Evolutionary conservation across 2,329 filamentous ascomycete genomes (phyloP).

Genomic region (Fusarium piperis): DNA sequence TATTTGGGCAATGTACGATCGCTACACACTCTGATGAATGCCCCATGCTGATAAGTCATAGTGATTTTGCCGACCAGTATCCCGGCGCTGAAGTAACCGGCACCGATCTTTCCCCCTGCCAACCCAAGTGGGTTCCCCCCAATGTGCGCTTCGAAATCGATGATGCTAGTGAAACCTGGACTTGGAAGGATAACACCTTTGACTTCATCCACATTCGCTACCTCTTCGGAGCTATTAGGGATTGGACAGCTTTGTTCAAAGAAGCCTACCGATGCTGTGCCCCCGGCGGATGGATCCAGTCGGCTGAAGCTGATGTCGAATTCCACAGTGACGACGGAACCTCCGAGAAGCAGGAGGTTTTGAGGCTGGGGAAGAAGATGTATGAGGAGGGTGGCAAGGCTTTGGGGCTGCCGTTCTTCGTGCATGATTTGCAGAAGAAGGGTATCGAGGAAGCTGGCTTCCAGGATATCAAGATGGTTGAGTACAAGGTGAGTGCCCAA

Average conservation of each 20-base stretch:
- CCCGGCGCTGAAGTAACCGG: constrained; percentile 24
- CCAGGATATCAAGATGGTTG: constrained; percentile 22
- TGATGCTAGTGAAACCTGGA: constrained; percentile 30
- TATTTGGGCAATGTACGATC: constrained; percentile 22
- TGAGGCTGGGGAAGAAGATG: constrained; percentile 13
- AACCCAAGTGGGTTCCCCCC: constrained; percentile 33
- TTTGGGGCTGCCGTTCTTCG: constrained; percentile 18
- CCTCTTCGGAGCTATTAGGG: constrained; percentile 30
- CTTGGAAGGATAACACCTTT: constrained; percentile 22
- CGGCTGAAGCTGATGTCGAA: constrained; percentile 22
- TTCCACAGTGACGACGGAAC: constrained; percentile 30
- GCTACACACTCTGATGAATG: neutral
- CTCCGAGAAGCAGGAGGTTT: constrained; percentile 8
- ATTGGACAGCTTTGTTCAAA: constrained; percentile 25
- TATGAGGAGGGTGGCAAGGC: constrained; percentile 29
- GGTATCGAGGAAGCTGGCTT: constrained; percentile 27
- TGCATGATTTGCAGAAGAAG: constrained; percentile 21
- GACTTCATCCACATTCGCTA: constrained; percentile 34
- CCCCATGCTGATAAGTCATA: neutral
- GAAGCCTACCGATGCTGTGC: constrained; percentile 34
- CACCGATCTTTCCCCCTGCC: constrained; percentile 34
- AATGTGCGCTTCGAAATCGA: constrained; percentile 35
- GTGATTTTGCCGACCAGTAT: constrained; percentile 33
- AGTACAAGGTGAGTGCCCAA: constrained; percentile 25
- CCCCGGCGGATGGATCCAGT: constrained; percentile 34